Evolutionary conservation across 305 asterid genomes (phyloP).

Genomic region (Rubia occidens): DNA sequence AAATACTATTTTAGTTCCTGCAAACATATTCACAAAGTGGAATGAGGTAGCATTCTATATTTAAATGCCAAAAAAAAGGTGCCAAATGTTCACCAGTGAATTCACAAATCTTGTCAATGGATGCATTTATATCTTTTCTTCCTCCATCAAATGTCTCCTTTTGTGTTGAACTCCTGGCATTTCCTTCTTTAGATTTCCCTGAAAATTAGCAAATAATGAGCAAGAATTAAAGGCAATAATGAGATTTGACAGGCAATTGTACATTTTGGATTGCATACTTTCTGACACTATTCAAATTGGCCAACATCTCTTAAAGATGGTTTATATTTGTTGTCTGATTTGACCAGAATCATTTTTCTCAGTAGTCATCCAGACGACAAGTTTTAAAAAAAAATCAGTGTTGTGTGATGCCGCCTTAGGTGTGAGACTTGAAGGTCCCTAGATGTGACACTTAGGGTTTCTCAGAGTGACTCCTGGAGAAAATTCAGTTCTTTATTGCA

Average conservation of each 20-base stretch:
- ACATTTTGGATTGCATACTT: background rate
- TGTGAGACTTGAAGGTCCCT: background rate
- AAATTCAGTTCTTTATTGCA: background rate
- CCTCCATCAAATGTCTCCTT: constrained; percentile 92
- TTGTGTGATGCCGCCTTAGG: background rate
- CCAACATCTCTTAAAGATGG: background rate
- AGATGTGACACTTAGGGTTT: background rate
- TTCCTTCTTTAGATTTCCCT: constrained; percentile 43
- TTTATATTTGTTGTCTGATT: background rate
- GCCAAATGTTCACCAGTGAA: constrained; percentile 54
- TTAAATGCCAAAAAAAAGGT: background rate
- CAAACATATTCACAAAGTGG: constrained; percentile 12
- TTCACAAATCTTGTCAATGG: constrained; percentile 79
- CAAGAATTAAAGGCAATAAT: background rate
- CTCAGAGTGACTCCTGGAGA: no score
- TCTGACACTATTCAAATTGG: background rate
- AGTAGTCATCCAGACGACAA: no score
- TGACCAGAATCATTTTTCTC: no score
- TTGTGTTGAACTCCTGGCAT: constrained; percentile 37
- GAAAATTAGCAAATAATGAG: constrained; percentile 6
- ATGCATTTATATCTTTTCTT: constrained; percentile 81
- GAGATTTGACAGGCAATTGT: background rate
- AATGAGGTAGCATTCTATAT: constrained; percentile 14
- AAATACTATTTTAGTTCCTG: constrained; percentile 84
- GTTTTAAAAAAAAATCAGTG: background rate